A percentile compares a stretch with the other conserved stretches of the same genome.
These are phyloP conservation scores for Phytophthora hybrid DNA, from an alignment of 352 stramenopile genomes.

Conservation along the genomic window DNA sequence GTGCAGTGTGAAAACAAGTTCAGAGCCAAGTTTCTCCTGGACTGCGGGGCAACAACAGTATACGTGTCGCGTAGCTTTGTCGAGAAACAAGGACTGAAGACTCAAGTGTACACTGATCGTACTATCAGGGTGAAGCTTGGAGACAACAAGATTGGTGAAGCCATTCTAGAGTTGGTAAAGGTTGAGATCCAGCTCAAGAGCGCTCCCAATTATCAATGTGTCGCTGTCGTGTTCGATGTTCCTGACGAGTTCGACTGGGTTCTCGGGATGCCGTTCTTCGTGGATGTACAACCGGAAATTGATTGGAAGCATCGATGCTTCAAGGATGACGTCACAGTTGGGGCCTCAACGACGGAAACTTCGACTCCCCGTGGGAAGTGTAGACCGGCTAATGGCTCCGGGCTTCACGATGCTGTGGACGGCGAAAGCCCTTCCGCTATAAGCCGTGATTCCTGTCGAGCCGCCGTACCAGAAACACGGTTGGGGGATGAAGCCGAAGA, in stretches of 20 bases:
- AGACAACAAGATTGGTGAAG: conserved; percentile 23
- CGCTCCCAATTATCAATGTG: background rate
- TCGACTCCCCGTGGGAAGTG: conserved; percentile 10
- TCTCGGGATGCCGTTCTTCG: conserved; percentile 19
- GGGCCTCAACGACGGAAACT: conserved; percentile 2
- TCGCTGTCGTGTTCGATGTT: conserved; percentile 1
- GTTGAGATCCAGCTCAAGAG: background rate
- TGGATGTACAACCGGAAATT: conserved; percentile 22
- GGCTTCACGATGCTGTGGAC: conserved; percentile 11
- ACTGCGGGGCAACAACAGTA: conserved; percentile 21
- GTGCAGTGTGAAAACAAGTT: conserved; percentile 2
- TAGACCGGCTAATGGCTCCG: conserved; percentile 10
- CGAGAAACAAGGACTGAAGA: conserved; percentile 4
- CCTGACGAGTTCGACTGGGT: conserved; percentile 10
- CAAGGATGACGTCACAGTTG: conserved; percentile 7
- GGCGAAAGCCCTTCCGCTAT: conserved; percentile 6
- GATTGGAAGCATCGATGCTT: conserved; percentile 20
- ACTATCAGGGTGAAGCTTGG: conserved; percentile 22
- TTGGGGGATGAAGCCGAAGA: conserved; percentile 5
- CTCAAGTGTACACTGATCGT: conserved; percentile 6
- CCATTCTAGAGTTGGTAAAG: conserved; percentile 15
- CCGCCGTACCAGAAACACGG: conserved; percentile 17
- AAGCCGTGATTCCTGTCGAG: conserved; percentile 23
- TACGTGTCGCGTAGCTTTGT: conserved; percentile 13
- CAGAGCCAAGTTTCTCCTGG: conserved; percentile 14